Percentiles rank a stretch among this genome's conserved stretches.
Conservation (phyloP, 2,329 filamentous ascomycete species). For the Colletotrichum spaethianum region DNA sequence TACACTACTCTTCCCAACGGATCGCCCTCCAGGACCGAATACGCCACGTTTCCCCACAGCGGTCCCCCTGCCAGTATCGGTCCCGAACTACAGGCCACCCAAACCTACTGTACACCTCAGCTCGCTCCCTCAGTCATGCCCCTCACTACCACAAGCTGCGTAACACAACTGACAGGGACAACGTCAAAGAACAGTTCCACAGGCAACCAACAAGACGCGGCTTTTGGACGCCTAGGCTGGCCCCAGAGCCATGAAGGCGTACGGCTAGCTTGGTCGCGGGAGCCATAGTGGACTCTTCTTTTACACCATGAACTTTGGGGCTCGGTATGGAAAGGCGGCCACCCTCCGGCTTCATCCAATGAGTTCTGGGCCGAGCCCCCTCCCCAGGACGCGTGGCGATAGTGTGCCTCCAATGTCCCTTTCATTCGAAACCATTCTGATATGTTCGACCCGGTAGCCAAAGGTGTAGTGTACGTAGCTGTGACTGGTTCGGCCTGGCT, state of each 20-base stretch:
- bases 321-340: conserved; percentile 25
- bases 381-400: conserved; percentile 41
- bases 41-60: conserved; percentile 12
- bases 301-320: conserved; percentile 13
- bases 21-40: conserved; percentile 30
- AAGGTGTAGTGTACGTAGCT: conserved; percentile 29
- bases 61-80: conserved; percentile 16
- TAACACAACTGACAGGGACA: conserved; percentile 18
- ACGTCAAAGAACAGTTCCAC: neutral
- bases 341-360: conserved; percentile 35
- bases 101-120: conserved; percentile 6
- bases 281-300: conserved; percentile 5
- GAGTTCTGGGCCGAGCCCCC: conserved; percentile 20
- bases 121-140: neutral
- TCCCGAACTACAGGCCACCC: conserved; percentile 24
- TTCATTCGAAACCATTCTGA: conserved; percentile 40
- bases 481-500: conserved; percentile 35
- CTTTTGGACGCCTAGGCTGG: neutral
- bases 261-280: conserved; percentile 23
- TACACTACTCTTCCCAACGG: neutral
- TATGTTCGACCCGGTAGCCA: conserved; percentile 26
- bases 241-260: conserved; percentile 8
- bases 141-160: conserved; percentile 15
- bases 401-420: conserved; percentile 32
- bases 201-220: conserved; percentile 25